Base-by-base conservation (phyloP, 2,329 filamentous ascomycete species). In the Ophiostoma himal-ulmi region DNA sequence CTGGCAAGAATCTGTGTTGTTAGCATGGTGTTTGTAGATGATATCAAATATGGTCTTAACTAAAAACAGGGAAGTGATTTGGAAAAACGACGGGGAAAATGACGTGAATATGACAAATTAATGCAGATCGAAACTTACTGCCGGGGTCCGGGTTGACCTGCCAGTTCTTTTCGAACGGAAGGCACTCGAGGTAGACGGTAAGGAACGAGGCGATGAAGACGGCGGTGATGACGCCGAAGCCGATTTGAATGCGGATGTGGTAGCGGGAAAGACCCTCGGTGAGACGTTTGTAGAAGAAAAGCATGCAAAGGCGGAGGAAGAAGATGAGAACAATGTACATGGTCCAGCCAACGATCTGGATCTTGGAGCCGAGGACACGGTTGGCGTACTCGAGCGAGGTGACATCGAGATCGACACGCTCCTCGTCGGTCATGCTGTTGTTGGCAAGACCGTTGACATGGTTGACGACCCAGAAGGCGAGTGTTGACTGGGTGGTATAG, bases 321-420 rank as follows among this genome's bases (percentile, higher is more conserved):
- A 83, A 86, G 65, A 87, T 76, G 37, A 87, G 76, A 8, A 81
- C 76, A 1, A 83, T 82, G 73, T 88, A 88, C 57, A 81, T 77
- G 13, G 82, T 82, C 85, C 86, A 88, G 20, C 85, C 84, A 0
- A 82, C 77, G 1, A 87, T 76, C 71, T 85, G 83, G 1, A 83
- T 82, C 74, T 86, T 83, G 26, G 82, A 86, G 0, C 85, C 85
- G 11, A 80, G 78, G 0, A 85, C 79, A 14, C 71, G 71, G 48
- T 72, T 73, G 5, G 75, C 73, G 73, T 80, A 85, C 74, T 85
- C 82, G 41, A 77, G 74, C 6, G 81, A 81, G n/a, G 77, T 73
- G 0, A 81, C 78, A 10, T 78, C 78, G 34, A 87, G 77, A 0
- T 77, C 74, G 10, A 74, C 75, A 26, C 85, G 81, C 71, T 85